A percentile compares a stretch with the other conserved stretches of the same genome.
Conservation (phyloP, 495 filamentous ascomycete genomes). For the Aspergillus ostianus region DNA sequence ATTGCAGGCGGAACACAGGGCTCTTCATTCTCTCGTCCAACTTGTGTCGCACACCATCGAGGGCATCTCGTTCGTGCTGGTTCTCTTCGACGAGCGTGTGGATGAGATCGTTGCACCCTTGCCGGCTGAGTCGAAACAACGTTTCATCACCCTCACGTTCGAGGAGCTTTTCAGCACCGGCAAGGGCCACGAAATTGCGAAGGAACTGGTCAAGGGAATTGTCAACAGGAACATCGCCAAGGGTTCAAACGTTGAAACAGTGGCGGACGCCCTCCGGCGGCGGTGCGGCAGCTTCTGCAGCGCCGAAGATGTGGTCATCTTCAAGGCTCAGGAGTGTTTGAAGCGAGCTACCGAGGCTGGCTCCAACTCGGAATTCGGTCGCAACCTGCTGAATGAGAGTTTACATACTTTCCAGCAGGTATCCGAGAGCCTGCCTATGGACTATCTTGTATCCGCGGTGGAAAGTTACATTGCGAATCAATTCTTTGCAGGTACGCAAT, state of each 20-base stretch:
- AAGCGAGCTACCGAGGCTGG: constrained; percentile 80
- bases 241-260: constrained; percentile 93
- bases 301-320: constrained; percentile 92
- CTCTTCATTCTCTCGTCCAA: constrained; percentile 77
- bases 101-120: constrained; percentile 83
- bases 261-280: constrained; percentile 86
- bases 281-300: constrained; percentile 96
- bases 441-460: constrained; percentile 75
- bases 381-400: constrained; percentile 83
- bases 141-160: constrained; percentile 75
- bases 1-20: constrained; percentile 89
- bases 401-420: constrained; percentile 85
- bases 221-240: constrained; percentile 96
- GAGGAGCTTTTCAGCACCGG: constrained; percentile 77
- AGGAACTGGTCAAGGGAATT: constrained; percentile 94
- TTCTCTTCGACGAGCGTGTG: constrained; percentile 88
- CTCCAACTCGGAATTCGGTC: constrained; percentile 70
- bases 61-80: constrained; percentile 90
- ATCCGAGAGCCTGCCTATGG: constrained; percentile 71
- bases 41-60: constrained; percentile 86
- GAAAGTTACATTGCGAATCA: constrained; percentile 73
- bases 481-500: constrained; percentile 69
- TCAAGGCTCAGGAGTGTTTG: constrained; percentile 94
- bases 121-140: constrained; percentile 62
- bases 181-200: constrained; percentile 85